Evolutionary conservation across 345 rosid genomes (phyloP), one percentile per base, ranked within the genome.

Genomic region (Clausena lansium): DNA sequence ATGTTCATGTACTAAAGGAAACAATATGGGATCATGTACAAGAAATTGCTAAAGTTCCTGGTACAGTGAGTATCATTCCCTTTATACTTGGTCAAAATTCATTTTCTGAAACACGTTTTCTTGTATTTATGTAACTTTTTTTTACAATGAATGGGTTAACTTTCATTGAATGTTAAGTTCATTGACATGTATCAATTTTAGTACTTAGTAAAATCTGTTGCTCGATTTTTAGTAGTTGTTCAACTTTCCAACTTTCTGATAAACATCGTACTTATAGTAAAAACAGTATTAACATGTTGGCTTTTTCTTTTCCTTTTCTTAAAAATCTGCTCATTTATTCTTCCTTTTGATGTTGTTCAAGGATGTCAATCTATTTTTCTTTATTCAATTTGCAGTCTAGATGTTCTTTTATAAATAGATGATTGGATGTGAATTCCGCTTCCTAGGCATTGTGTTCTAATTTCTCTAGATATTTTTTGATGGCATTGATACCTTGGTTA

Each of bases 1-100:
- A 93, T 74, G 98, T 92, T 76, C 98, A 93, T 84, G 77, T 76
- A 39, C 86, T 95, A 64, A 93, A 93, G 83, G 94, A 88, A 88
- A 91, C 92, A 60, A 85, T 95, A 50, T 91, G 98, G 99, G 89
- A 81, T 61, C 93, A 87, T 52, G 83, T 94, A 30, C 89, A 85
- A 58, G 87, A 76, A 73, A 24, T 32, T 54, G 24, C 71, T 9
- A 78, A 72, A 65, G 55, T 63, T 57, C 30, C 79, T 57, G 72
- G 59, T 71, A 20, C 55, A 76, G 83, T 72, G 69, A 81, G 77
- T 25, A 65, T 30, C 20, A 25, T 55, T 30, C 36, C 36, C 39
- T 73, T 41, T 2, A 22, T 67, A n/a, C 57, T 66, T 28, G 60
- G 22, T 70, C 1, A 10, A 32, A 35, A 20, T 36, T 67, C 70